Base-by-base conservation (phyloP, 805 yeast species). In the Brettanomyces anomalus region DNA sequence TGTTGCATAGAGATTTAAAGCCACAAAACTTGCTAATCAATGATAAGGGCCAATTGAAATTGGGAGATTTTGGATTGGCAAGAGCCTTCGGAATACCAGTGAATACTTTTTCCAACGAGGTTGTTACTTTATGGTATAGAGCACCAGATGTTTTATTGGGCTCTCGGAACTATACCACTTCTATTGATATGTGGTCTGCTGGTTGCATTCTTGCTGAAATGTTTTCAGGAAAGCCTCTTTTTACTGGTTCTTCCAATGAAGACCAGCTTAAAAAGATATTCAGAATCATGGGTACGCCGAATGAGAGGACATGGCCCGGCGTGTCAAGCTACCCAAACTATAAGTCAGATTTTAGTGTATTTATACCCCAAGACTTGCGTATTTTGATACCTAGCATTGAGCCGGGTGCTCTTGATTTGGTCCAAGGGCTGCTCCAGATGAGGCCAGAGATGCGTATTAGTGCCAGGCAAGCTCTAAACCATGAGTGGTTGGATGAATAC, bases 31-130 rank as follows among this genome's bases (percentile, higher is more conserved):
- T 93, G 52, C 73, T 93, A 55, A 90, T 94, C 55, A 87, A 82
- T 62, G 68, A 72, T 52, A 89, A 88, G 60, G 98, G 98, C 6
- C 93, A 85, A 60, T 71, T 93, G 54, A 93, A 93, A 60, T 69
- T 93, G 49, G 98, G 96, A 33, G 98, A 93, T 68, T 93, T 93
- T 61, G 98, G 98, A 32, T 73, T 93, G 45, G 97, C 97, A 0
- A 72, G 98, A 49, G 98, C 98, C 4, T 93, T 86, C 66, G 98
- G 98, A 15, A 94, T 93, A 42, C 98, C 98, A 2, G 90, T 93
- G 48, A 88, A 94, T 66, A 93, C 98, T 0, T 93, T 89, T 58
- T 86, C 96, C 17, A 93, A 90, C 63, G 98, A 93, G 62, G 97
- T 93, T 42, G 98, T 93, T 37, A 93, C 98, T 0, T 68, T 93